A percentile compares a stretch with the other conserved stretches of the same genome.
These are phyloP conservation scores for Candida piceae DNA, from an alignment of 805 yeast genomes.

Conservation along the genomic window DNA sequence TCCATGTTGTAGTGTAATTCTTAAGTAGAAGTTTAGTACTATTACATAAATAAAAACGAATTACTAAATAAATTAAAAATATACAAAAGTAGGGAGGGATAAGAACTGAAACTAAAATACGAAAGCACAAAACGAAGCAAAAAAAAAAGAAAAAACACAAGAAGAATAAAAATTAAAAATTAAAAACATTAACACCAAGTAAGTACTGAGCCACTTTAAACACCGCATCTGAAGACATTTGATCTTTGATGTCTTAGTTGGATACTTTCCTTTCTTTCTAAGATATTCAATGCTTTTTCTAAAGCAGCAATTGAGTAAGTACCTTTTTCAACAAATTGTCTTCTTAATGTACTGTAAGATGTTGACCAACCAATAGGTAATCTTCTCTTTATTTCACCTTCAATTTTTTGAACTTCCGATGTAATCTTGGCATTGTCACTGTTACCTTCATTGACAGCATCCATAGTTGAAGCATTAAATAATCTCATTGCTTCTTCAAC, in stretches of 20 bases:
- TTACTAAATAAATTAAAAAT: too few species aligned
- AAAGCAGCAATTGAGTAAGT: constrained; percentile 64
- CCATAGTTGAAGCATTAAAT: constrained; percentile 96
- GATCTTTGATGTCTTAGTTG: constrained; percentile 85
- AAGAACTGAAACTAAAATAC: neutral
- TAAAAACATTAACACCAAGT: neutral
- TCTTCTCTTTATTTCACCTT: constrained; percentile 80
- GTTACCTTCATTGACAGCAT: constrained; percentile 57
- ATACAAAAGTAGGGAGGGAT: too few species aligned
- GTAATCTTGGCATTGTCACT: constrained; percentile 53
- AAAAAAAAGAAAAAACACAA: neutral
- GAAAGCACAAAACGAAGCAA: neutral
- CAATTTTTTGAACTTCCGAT: constrained; percentile 72
- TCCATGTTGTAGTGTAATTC: constrained; percentile 41
- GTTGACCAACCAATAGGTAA: constrained; percentile 97
- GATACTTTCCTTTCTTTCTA: constrained; percentile 85
- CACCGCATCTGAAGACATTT: constrained; percentile 71
- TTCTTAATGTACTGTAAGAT: constrained; percentile 72
- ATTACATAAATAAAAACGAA: too few species aligned
- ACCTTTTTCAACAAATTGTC: constrained; percentile 67
- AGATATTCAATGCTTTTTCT: constrained; percentile 72
- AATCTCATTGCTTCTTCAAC: constrained; percentile 94
- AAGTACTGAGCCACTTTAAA: constrained; percentile 23
- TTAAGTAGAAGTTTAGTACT: too few species aligned
- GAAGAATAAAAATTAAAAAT: neutral